Conservation (phyloP, 129 eudicot species). For the Artemisia annua region DNA sequence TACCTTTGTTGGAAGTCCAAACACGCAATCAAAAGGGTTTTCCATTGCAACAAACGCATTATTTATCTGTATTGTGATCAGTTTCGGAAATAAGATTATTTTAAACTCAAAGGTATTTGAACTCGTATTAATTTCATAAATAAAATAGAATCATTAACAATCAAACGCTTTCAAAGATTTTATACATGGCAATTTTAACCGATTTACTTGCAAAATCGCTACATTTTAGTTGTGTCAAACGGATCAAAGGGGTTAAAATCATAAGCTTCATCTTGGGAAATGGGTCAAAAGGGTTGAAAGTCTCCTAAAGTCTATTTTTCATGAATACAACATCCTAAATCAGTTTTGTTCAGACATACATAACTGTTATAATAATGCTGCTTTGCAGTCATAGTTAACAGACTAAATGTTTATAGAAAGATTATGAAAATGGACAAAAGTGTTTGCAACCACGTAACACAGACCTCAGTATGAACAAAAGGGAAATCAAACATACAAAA, state of each 20-base stretch:
- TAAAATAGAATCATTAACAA: not conserved
- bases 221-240: not conserved
- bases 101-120: not conserved
- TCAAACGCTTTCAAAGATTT: not conserved
- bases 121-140: not conserved
- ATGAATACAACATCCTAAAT: too few species aligned
- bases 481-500: not conserved
- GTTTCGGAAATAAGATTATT: not conserved
- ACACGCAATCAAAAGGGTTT: slow-evolving; percentile 67
- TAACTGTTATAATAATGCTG: too few species aligned
- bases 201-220: too few species aligned
- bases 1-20: slow-evolving; percentile 46
- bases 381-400: too few species aligned
- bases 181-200: too few species aligned
- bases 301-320: too few species aligned
- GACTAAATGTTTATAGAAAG: too few species aligned
- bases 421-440: too few species aligned
- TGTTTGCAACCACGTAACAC: not conserved
- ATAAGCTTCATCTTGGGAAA: too few species aligned
- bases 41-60: slow-evolving; percentile 36
- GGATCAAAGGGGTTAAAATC: too few species aligned
- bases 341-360: too few species aligned
- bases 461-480: not conserved
- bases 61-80: slow-evolving; percentile 38
- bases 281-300: too few species aligned